Conservation (phyloP, 208 protist species). For the Wallacemonas collosoma region DNA sequence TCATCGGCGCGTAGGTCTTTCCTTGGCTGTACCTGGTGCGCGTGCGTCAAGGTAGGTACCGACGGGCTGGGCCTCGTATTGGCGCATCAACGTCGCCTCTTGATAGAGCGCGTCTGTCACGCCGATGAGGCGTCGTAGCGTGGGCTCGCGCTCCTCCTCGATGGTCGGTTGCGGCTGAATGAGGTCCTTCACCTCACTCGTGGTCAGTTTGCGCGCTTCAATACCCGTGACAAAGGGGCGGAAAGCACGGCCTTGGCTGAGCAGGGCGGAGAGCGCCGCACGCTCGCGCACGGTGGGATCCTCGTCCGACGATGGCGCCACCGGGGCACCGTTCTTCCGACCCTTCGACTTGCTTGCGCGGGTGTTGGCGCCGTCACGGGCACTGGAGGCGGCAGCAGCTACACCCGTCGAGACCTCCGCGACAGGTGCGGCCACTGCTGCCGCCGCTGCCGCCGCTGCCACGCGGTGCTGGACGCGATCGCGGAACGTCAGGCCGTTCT, state of each 20-base stretch:
- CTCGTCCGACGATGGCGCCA: slow-evolving; percentile 7
- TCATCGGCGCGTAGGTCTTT: neutral
- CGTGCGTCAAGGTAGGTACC: slow-evolving; percentile 58
- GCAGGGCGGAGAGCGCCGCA: slow-evolving; percentile 13
- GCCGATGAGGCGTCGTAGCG: slow-evolving; percentile 66
- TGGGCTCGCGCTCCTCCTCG: slow-evolving; percentile 52
- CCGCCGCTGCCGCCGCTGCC: neutral
- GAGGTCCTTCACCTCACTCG: slow-evolving; percentile 27
- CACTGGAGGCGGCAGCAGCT: neutral
- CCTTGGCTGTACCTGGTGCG: slow-evolving; percentile 9
- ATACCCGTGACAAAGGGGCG: slow-evolving; percentile 71
- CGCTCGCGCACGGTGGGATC: slow-evolving; percentile 23
- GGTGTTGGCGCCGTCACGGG: neutral
- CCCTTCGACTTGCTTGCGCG: slow-evolving; percentile 15
- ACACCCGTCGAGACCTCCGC: neutral
- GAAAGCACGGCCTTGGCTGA: slow-evolving; percentile 48
- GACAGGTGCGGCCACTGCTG: neutral
- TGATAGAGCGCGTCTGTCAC: slow-evolving; percentile 57
- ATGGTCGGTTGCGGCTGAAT: slow-evolving; percentile 67
- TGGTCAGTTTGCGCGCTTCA: slow-evolving; percentile 57
- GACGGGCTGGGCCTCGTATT: slow-evolving; percentile 31
- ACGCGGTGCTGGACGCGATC: slow-evolving; percentile 29
- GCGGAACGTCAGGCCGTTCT: slow-evolving; percentile 61
- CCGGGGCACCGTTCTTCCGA: slow-evolving; percentile 22
- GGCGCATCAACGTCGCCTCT: slow-evolving; percentile 33